phyloP scores from a whole-genome alignment of 1,284 basidiomycete genomes.

The Inonotus obliquus region DNA sequence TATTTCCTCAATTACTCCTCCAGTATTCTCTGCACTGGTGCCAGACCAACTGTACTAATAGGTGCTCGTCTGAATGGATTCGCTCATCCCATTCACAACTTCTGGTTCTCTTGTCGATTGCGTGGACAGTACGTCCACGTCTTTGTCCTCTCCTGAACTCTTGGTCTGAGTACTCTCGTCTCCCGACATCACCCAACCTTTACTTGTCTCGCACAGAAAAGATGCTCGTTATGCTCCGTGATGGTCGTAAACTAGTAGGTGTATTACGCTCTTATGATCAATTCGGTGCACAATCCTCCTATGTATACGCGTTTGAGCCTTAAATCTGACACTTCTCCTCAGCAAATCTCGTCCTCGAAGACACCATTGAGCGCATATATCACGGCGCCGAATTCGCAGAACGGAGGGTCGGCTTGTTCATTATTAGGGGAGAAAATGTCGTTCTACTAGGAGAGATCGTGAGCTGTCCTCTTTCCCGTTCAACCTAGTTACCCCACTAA shows the following conservation, averaged over 20 bases:
- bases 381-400: conserved; percentile 79
- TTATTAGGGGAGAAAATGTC: conserved; percentile 98
- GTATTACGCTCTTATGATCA: conserved; percentile 98
- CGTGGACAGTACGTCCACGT: conserved; percentile 93
- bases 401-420: conserved; percentile 81
- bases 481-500: conserved; percentile 5
- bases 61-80: conserved; percentile 65
- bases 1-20: too few relatives aligned
- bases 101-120: conserved; percentile 95
- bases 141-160: conserved; percentile 35
- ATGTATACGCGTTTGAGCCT: background rate
- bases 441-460: conserved; percentile 97
- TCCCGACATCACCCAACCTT: background rate
- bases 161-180: conserved; percentile 38
- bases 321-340: conserved; percentile 5
- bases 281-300: conserved; percentile 86
- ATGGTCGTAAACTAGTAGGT: conserved; percentile 94
- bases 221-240: conserved; percentile 95
- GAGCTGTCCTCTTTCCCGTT: conserved; percentile 33
- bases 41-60: background rate
- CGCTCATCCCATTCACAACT: conserved; percentile 93
- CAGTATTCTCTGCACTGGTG: background rate
- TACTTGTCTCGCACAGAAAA: conserved; percentile 65
- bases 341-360: conserved; percentile 94
- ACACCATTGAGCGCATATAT: conserved; percentile 86